Evolutionary conservation across 2,329 filamentous ascomycete species (phyloP), one percentile per base, ranked within the genome.

Genomic region (Sarocladium kiliense): DNA sequence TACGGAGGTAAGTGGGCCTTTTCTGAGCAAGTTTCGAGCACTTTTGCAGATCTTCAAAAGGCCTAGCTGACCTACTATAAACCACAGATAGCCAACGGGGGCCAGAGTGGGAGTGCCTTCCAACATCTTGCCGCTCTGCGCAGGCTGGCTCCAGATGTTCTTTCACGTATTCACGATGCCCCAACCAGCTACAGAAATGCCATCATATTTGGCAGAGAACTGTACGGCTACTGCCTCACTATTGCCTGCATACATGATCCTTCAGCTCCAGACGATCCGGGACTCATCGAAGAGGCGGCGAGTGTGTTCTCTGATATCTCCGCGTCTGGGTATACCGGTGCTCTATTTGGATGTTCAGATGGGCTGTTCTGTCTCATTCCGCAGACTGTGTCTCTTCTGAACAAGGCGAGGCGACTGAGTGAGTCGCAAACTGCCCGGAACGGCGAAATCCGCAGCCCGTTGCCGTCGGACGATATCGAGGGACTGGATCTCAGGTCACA

Each of bases 331-430:
- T 47, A 7, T 18, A 47, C 44, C 7, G 44, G 44, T 27, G 44
- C 44, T 23, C 25, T 47, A 10, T 47, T 47, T 14, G 44, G 44
- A 3, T 47, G 44, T 30, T 27, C 44, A 10, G 44, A 47, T 47
- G 44, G 23, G 7, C 18, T 47, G 44, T 47, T 47, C 19, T 47
- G 44, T 23, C 44, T 47, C 14, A 47, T 47, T 27, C 44, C 44
- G n/a, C 44, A 47, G 25, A 18, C n/a, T 12, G 12, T 30, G 7
- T 27, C 25, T 18, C 25, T 27, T 21, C 25, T 47, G 12, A 47
- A 27, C 25, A 6, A 30, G n/a, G 4, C 39, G 9, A 21, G 39
- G 19, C 14, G 39, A 23, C 19, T 44, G 3, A 23, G 9, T 11
- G 18, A 5, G 36, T 18, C 16, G 11, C 7, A n/a, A 39, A n/a